phyloP scores from a whole-genome alignment of 805 yeast genomes.

The Barnettozyma sucrosica region DNA sequence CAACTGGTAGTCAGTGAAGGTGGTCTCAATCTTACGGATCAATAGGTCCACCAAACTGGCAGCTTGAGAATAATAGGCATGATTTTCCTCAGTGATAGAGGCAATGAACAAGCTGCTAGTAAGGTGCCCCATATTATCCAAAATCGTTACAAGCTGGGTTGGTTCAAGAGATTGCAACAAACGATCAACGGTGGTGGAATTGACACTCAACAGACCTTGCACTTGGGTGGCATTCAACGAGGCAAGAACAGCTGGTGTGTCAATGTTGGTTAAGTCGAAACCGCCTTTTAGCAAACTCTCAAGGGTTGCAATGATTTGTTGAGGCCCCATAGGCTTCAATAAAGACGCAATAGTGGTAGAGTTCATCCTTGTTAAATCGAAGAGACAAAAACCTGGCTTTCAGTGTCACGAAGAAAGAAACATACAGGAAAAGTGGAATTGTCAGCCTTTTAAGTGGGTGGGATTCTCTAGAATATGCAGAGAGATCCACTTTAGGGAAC shows the following conservation, averaged over 20 bases:
- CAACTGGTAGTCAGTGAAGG: constrained; percentile 21
- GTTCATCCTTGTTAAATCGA: constrained; percentile 10
- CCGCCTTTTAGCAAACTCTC: constrained; percentile 15
- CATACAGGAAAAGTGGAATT: neutral
- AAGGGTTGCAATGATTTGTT: constrained; percentile 20
- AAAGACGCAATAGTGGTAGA: constrained; percentile 16
- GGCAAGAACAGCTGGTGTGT: constrained; percentile 50
- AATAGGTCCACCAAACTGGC: constrained; percentile 16
- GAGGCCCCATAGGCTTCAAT: constrained; percentile 21
- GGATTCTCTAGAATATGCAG: neutral
- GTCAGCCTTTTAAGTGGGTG: neutral
- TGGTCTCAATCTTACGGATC: constrained; percentile 13
- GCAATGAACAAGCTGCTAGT: constrained; percentile 19
- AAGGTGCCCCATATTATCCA: constrained; percentile 18
- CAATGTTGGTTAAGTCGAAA: constrained; percentile 63
- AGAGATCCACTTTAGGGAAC: neutral
- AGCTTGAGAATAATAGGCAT: constrained; percentile 9
- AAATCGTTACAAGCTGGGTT: constrained; percentile 16
- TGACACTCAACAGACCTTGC: constrained; percentile 20
- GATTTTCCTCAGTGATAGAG: constrained; percentile 12
- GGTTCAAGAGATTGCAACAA: constrained; percentile 18
- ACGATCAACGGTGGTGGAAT: constrained; percentile 17
- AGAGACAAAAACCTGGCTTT: neutral
- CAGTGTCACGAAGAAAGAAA: neutral
- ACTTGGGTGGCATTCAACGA: constrained; percentile 22